Percentiles rank a stretch among this genome's conserved stretches.
Evolutionary conservation across 805 yeast genomes (phyloP).

Genomic region (Pichia phayaonensis): DNA sequence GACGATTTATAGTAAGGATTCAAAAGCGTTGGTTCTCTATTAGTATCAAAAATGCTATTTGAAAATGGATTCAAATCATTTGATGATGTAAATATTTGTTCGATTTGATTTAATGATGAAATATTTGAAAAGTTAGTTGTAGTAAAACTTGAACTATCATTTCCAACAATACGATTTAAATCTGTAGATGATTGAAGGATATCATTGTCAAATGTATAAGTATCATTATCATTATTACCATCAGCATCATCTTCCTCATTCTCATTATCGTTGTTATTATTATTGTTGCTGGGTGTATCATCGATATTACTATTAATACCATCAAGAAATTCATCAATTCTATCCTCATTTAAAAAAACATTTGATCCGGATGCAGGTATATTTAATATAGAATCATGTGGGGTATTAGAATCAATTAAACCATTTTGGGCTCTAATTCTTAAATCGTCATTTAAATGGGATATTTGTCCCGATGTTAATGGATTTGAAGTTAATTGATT

Average conservation of each 20-base stretch:
- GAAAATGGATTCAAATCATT: conserved; percentile 2
- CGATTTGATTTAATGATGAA: background rate
- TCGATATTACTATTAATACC: conserved; percentile 2
- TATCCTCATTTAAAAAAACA: conserved; percentile 7
- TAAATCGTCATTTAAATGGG: conserved; percentile 27
- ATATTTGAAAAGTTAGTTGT: background rate
- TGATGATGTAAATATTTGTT: background rate
- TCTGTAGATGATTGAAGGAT: background rate
- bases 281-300: background rate
- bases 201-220: background rate
- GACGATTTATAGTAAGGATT: background rate
- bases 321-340: conserved; percentile 9
- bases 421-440: conserved; percentile 19
- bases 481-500: conserved; percentile 1
- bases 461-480: conserved; percentile 4
- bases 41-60: background rate
- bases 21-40: background rate
- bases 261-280: conserved; percentile 2
- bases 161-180: background rate
- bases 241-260: conserved; percentile 1
- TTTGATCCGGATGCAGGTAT: conserved; percentile 19
- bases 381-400: conserved; percentile 22
- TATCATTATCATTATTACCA: background rate
- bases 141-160: background rate
- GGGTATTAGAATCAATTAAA: conserved; percentile 16